These are phyloP conservation scores for Didymella pomorum DNA, from an alignment of 2,329 filamentous ascomycete species.

Conservation along the genomic window DNA sequence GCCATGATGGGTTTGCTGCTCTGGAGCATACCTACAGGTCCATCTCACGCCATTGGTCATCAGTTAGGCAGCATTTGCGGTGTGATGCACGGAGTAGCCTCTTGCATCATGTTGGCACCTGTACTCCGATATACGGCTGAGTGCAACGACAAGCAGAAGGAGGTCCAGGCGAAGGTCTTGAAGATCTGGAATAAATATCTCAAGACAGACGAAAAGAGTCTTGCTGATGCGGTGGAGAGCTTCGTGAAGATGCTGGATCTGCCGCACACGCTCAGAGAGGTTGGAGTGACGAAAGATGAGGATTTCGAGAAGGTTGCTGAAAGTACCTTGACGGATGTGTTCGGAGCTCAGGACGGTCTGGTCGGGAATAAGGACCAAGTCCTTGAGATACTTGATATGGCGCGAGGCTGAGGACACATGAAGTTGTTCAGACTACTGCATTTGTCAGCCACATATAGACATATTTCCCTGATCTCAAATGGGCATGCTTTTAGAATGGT, in stretches of 20 bases:
- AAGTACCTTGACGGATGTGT: slow-evolving; percentile 34
- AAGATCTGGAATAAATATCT: slow-evolving; percentile 31
- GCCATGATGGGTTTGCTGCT: slow-evolving; percentile 34
- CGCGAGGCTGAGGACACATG: slow-evolving; percentile 7
- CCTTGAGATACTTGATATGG: slow-evolving; percentile 23
- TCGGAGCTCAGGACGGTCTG: slow-evolving; percentile 11
- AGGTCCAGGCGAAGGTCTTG: slow-evolving; percentile 26
- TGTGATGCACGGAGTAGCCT: slow-evolving; percentile 36
- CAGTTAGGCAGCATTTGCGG: slow-evolving; percentile 32
- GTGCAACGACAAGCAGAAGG: slow-evolving; percentile 22
- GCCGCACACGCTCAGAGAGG: slow-evolving; percentile 30
- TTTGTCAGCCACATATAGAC: not conserved
- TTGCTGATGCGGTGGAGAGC: slow-evolving; percentile 32
- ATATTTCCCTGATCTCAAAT: too few relatives aligned
- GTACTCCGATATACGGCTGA: slow-evolving; percentile 28
- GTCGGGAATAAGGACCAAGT: slow-evolving; percentile 21
- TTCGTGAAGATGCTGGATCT: slow-evolving; percentile 31
- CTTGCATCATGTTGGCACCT: slow-evolving; percentile 33
- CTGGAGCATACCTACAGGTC: slow-evolving; percentile 30
- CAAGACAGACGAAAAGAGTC: slow-evolving; percentile 25
- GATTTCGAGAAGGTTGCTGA: slow-evolving; percentile 33
- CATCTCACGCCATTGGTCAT: slow-evolving; percentile 36
- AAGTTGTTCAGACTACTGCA: not conserved
- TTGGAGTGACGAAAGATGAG: slow-evolving; percentile 28
- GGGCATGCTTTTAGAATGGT: too few relatives aligned